Evolutionary conservation across 192 early-diverging fungal genomes (phyloP).

Genomic region (Borealophlyctis nickersoniae): DNA sequence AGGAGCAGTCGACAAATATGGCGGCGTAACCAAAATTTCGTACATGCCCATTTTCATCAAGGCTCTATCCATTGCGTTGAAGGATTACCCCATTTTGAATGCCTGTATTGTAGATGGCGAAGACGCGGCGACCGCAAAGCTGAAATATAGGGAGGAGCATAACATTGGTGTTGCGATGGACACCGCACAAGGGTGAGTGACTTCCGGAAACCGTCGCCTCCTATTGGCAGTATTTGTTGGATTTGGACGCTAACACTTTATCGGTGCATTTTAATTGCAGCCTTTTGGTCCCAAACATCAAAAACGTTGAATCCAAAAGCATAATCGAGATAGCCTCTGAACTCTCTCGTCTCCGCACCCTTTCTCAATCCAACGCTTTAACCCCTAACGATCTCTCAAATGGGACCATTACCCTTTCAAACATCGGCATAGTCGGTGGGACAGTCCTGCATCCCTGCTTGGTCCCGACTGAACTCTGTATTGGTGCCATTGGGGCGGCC

Average conservation of each 20-base stretch:
- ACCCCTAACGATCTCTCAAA: constrained; percentile 66
- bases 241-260: background rate
- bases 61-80: constrained; percentile 75
- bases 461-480: constrained; percentile 83
- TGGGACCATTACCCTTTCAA: constrained; percentile 90
- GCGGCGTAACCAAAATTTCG: constrained; percentile 69
- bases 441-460: constrained; percentile 84
- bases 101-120: constrained; percentile 55
- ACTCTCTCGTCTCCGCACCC: constrained; percentile 66
- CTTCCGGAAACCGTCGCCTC: background rate
- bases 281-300: constrained; percentile 90
- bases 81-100: constrained; percentile 85
- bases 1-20: too few species aligned
- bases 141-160: constrained; percentile 76
- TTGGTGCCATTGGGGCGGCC: constrained; percentile 84
- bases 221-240: background rate
- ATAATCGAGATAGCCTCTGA: constrained; percentile 89
- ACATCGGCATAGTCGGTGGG: constrained; percentile 93
- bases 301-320: constrained; percentile 80
- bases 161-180: constrained; percentile 98
- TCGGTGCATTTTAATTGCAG: constrained; percentile 20
- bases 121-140: constrained; percentile 42
- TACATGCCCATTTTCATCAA: constrained; percentile 98
- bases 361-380: constrained; percentile 61
- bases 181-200: constrained; percentile 79